Base-by-base conservation (phyloP, 345 rosid species). In the Toxicodendron radicans region DNA sequence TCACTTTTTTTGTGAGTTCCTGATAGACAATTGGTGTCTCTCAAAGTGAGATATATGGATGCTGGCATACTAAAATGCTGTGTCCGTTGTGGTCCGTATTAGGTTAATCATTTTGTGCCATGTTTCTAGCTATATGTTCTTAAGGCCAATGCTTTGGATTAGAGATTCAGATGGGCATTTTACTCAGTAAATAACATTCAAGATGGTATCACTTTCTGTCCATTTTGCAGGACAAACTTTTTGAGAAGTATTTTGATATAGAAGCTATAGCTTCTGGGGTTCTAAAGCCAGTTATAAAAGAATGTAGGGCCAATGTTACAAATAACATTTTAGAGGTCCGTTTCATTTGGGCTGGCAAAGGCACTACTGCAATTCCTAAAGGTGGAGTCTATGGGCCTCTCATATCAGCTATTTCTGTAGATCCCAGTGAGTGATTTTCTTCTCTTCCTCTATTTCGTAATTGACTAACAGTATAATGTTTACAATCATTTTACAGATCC, bases 331-430 rank as follows among this genome's bases (percentile, higher is more conserved):
- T 91, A 66, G 91, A 89, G 78, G 83, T 91, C 41, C 84, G 85
- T 17, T 60, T 91, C 11, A 83, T 76, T 49, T 91, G 90, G 93
- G 85, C 88, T 9, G 96, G 96, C 48, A 87, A 79, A 85, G 96
- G 93, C 72, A 89, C 93, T 0, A 85, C 85, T 0, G 10, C 49
- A 58, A 80, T 86, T 70, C 96, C 93, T 14, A 18, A 0, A 3
- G 79, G 78, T 74, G 87, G 94, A 51, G 66, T 75, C 54, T 89
- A 91, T 68, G 94, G 94, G 38, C 85, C 97, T 75, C 79, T 91
- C 30, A 79, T 89, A 68, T 91, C 94, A 61, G 92, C 94, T 30
- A 85, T 91, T 56, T 82, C 91, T 52, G 87, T 84, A 0, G 77
- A 80, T 51, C 81, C 66, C 59, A 43, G 53, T 69, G 33, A 51